A percentile compares a stretch with the other conserved stretches of the same genome.
phyloP scores from a whole-genome alignment of 352 stramenopile genomes.

The Thalassiosira livingstoniorum region DNA sequence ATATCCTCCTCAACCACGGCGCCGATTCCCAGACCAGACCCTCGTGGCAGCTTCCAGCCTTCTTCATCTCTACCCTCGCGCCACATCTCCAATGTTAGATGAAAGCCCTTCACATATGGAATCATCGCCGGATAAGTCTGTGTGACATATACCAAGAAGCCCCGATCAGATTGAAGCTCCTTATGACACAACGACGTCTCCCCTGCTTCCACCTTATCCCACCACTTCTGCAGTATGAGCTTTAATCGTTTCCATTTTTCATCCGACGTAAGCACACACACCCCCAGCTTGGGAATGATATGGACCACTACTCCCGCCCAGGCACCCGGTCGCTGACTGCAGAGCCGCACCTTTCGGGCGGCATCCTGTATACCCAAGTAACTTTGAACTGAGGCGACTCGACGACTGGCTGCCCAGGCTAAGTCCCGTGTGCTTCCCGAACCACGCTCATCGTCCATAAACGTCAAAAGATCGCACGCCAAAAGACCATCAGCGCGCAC shows the following conservation, averaged over 20 bases:
- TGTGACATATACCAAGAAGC: slow-evolving; percentile 50
- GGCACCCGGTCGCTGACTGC: slow-evolving; percentile 33
- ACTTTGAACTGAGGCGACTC: slow-evolving; percentile 11
- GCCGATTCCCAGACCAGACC: neutral
- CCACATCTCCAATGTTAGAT: slow-evolving; percentile 38
- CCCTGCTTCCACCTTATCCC: neutral
- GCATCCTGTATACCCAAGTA: slow-evolving; percentile 59
- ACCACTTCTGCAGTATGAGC: neutral
- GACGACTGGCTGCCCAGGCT: slow-evolving; percentile 33
- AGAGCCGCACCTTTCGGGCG: slow-evolving; percentile 32
- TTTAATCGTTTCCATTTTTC: slow-evolving; percentile 42
- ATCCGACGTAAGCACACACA: slow-evolving; percentile 10
- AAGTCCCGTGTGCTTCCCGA: slow-evolving; percentile 20
- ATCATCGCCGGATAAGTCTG: slow-evolving; percentile 34
- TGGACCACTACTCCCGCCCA: slow-evolving; percentile 49
- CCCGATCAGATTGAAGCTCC: slow-evolving; percentile 18
- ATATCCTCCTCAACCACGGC: too few species aligned
- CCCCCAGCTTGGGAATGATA: neutral
- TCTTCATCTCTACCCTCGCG: slow-evolving; percentile 36
- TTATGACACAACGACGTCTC: slow-evolving; percentile 13
- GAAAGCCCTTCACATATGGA: slow-evolving; percentile 60
- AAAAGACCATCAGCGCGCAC: slow-evolving; percentile 26
- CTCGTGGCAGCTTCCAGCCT: slow-evolving; percentile 39
- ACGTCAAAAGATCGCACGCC: slow-evolving; percentile 53
- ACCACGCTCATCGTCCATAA: slow-evolving; percentile 61